Evolutionary conservation across 176 grass and related monocot species (phyloP).

Genomic region (Carex scoparia): DNA sequence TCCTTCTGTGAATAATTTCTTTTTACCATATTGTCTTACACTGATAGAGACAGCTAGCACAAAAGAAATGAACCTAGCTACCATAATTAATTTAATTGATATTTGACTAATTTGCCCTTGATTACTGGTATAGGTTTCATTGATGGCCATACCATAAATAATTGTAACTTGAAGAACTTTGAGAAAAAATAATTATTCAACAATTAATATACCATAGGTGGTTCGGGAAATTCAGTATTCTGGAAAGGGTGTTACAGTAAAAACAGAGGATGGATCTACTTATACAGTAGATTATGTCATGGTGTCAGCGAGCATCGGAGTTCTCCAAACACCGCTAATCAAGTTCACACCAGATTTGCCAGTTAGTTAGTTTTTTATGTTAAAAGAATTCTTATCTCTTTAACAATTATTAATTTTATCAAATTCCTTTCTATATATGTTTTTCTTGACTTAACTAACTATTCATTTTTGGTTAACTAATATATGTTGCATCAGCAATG

Average conservation of each 20-base stretch:
- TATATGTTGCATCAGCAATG: slow-evolving; percentile 17
- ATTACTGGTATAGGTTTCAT: too few relatives aligned
- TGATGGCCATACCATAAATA: too few relatives aligned
- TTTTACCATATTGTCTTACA: too few relatives aligned
- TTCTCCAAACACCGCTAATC: slow-evolving; percentile 58
- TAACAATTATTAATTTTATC: not conserved
- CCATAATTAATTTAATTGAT: too few relatives aligned
- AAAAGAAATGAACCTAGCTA: too few relatives aligned
- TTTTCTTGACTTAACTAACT: not conserved
- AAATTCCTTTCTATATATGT: not conserved
- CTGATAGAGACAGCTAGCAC: too few relatives aligned
- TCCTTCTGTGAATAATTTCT: too few relatives aligned
- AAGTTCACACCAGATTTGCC: slow-evolving; percentile 47
- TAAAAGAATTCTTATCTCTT: not conserved
- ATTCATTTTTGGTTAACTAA: not conserved
- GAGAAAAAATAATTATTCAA: not conserved
- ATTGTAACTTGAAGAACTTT: not conserved
- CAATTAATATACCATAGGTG: slow-evolving; percentile 9
- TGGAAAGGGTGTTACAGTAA: slow-evolving; percentile 18
- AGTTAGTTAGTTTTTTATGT: slow-evolving; percentile 37
- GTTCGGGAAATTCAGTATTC: slow-evolving; percentile 35
- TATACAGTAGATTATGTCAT: slow-evolving; percentile 51
- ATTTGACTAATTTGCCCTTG: too few relatives aligned
- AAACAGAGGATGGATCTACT: slow-evolving; percentile 37
- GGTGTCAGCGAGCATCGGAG: slow-evolving; percentile 49